Evolutionary conservation across 495 filamentous ascomycete species (phyloP).

Genomic region (Chaetomium fimeti): DNA sequence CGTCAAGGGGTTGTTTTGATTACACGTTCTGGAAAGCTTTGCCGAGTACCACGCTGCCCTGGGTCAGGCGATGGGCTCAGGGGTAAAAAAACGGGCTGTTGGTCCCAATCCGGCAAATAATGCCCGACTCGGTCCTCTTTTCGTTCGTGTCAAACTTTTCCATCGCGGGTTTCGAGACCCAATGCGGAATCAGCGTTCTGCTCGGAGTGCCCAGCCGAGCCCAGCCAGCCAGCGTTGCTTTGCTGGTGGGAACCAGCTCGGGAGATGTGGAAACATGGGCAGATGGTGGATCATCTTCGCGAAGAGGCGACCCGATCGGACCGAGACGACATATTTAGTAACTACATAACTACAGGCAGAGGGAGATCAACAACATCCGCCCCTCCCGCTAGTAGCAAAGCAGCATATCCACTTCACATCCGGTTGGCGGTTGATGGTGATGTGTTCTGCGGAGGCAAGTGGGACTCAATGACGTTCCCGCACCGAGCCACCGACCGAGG

Average conservation of each 20-base stretch:
- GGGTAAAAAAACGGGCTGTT: not conserved
- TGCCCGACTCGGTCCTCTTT: not conserved
- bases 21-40: not conserved
- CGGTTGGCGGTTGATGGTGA: not conserved
- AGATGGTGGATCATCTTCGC: not conserved
- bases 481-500: not conserved
- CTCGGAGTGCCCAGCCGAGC: not conserved
- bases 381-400: not conserved
- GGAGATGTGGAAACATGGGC: too few species aligned
- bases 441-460: not conserved
- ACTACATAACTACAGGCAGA: too few species aligned
- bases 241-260: not conserved
- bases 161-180: not conserved
- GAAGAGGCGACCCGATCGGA: not conserved
- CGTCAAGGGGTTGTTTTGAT: not conserved
- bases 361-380: not conserved
- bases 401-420: not conserved
- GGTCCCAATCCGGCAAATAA: slow-evolving; percentile 5
- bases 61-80: not conserved
- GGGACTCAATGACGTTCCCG: not conserved
- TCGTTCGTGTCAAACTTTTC: slow-evolving; percentile 5
- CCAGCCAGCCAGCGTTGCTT: not conserved
- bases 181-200: not conserved
- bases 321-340: too few species aligned
- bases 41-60: not conserved